Conservation (phyloP, 495 filamentous ascomycete genomes). For the Xylaria scruposa region DNA sequence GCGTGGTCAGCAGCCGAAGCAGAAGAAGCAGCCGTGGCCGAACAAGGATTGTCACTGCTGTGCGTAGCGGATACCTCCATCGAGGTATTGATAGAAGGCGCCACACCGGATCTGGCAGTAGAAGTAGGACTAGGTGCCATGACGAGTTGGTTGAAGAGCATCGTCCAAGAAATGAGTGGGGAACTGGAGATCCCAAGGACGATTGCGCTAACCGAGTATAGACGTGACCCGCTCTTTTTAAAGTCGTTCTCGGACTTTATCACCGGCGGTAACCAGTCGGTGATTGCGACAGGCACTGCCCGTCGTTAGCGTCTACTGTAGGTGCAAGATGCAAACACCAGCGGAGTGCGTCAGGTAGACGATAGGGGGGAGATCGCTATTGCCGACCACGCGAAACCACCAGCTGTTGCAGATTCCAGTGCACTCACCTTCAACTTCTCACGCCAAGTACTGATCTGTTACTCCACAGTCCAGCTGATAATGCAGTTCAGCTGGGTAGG, state of each 20-base stretch:
- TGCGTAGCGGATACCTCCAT: slow-evolving; percentile 37
- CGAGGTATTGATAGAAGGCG: neutral
- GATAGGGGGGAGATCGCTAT: neutral
- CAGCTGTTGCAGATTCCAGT: slow-evolving; percentile 9
- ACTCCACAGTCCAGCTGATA: slow-evolving; percentile 17
- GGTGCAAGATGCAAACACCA: neutral
- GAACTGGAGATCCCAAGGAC: neutral
- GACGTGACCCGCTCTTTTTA: neutral
- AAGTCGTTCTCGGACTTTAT: neutral
- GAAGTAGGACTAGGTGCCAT: slow-evolving; percentile 19
- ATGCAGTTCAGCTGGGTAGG: slow-evolving; percentile 11
- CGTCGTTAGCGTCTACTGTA: neutral
- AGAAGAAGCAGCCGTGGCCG: slow-evolving; percentile 25
- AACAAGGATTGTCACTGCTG: slow-evolving; percentile 24
- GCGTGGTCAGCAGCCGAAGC: slow-evolving; percentile 28
- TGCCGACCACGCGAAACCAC: neutral
- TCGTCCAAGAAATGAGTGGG: slow-evolving; percentile 6
- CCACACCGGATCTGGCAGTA: slow-evolving; percentile 8
- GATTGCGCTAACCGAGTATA: neutral
- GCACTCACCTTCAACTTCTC: slow-evolving; percentile 1
- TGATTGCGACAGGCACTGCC: neutral
- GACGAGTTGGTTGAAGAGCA: neutral
- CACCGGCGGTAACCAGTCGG: slow-evolving; percentile 5
- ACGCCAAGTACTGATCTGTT: slow-evolving; percentile 1
- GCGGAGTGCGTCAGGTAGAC: neutral